These are phyloP conservation scores for Malassezia yamatoensis DNA, from an alignment of 1,284 basidiomycete genomes.

Conservation along the genomic window DNA sequence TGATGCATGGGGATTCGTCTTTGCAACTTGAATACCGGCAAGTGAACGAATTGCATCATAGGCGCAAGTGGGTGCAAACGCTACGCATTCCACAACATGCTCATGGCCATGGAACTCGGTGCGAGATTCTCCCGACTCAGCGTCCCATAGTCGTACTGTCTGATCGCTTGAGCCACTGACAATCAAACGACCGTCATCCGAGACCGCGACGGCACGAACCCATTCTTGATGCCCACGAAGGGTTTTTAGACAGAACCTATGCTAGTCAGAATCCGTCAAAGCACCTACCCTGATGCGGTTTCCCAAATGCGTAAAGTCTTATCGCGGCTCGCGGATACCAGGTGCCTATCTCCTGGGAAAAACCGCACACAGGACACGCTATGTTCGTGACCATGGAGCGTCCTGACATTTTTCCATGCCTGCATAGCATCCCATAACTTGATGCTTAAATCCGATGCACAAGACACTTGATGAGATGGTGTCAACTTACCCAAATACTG, in stretches of 20 bases:
- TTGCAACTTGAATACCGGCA: constrained; percentile 53
- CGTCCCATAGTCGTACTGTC: constrained; percentile 74
- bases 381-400: constrained; percentile 80
- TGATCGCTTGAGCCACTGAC: constrained; percentile 75
- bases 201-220: constrained; percentile 62
- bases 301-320: constrained; percentile 77
- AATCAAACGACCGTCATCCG: constrained; percentile 64
- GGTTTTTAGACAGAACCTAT: constrained; percentile 32
- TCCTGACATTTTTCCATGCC: constrained; percentile 77
- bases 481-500: constrained; percentile 60
- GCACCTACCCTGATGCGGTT: constrained; percentile 63
- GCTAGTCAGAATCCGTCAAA: background rate
- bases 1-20: constrained; percentile 46
- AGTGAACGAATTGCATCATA: constrained; percentile 69
- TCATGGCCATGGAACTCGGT: constrained; percentile 76
- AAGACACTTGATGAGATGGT: constrained; percentile 57
- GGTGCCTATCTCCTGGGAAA: constrained; percentile 68
- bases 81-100: constrained; percentile 70
- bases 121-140: constrained; percentile 65
- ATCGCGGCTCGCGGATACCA: constrained; percentile 77
- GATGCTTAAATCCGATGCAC: constrained; percentile 77
- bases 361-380: constrained; percentile 74
- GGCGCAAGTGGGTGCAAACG: constrained; percentile 66
- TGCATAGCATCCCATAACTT: constrained; percentile 83
- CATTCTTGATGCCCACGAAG: constrained; percentile 58